A percentile compares a stretch with the other conserved stretches of the same genome.
Conservation (phyloP, 768 basidiomycete species). For the Mycena leptocephala region DNA sequence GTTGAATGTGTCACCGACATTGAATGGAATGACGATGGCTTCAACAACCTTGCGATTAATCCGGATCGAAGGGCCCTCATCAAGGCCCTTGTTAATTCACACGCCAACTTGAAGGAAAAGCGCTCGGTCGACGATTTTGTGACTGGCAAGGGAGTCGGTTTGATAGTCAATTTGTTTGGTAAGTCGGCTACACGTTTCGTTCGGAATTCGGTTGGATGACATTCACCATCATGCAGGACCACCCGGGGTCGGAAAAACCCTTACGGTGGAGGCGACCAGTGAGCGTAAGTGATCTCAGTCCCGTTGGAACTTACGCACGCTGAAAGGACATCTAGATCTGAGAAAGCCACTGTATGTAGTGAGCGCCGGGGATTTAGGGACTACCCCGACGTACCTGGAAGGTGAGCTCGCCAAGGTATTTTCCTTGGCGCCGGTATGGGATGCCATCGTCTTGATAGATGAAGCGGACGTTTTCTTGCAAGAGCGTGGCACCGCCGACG, state of each 20-base stretch:
- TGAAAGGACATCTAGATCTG: not conserved
- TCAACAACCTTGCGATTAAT: conserved; percentile 49
- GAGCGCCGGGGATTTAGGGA: conserved; percentile 51
- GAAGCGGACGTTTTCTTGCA: conserved; percentile 38
- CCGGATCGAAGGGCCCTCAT: conserved; percentile 48
- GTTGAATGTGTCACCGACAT: conserved; percentile 41
- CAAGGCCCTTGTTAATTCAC: conserved; percentile 46
- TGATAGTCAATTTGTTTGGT: conserved; percentile 1
- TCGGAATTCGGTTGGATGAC: not conserved
- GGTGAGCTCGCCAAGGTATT: conserved; percentile 39
- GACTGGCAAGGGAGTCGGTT: conserved; percentile 51
- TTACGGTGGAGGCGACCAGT: conserved; percentile 49
- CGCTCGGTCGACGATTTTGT: conserved; percentile 51
- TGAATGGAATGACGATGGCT: conserved; percentile 51
- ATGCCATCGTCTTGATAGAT: conserved; percentile 48
- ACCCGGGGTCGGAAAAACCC: conserved; percentile 54
- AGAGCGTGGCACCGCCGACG: conserved; percentile 36
- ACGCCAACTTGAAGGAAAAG: conserved; percentile 7
- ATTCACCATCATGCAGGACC: conserved; percentile 41
- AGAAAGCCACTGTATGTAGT: conserved; percentile 47
- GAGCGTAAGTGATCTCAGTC: conserved; percentile 29
- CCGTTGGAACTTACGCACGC: not conserved
- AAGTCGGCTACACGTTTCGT: no score
- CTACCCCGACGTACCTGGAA: conserved; percentile 40
- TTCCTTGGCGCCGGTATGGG: conserved; percentile 47